These are phyloP conservation scores for Epichloe sylvatica DNA, from an alignment of 2,329 filamentous ascomycete species.

Conservation along the genomic window DNA sequence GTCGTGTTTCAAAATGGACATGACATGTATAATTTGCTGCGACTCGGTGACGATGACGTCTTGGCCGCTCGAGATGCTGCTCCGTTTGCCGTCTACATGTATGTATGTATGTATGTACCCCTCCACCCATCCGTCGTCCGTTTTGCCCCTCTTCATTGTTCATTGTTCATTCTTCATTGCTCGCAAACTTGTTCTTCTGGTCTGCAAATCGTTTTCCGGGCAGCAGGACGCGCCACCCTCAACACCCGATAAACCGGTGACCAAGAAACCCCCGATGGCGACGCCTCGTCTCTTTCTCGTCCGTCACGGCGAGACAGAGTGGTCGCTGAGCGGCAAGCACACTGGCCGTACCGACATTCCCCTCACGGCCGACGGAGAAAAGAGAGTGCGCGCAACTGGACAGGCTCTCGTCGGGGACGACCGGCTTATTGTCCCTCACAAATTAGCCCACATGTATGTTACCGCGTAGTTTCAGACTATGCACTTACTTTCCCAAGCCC, in stretches of 20 bases:
- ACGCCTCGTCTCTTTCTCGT: slow-evolving; percentile 67
- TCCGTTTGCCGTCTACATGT: neutral
- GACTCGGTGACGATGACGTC: too few species aligned
- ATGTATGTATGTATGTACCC: too few species aligned
- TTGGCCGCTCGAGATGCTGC: neutral
- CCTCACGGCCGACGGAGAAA: slow-evolving; percentile 69
- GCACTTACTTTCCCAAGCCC: neutral
- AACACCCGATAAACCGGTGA: neutral
- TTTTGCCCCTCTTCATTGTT: neutral
- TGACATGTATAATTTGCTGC: too few species aligned
- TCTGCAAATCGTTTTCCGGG: too few species aligned
- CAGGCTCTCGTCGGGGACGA: slow-evolving; percentile 73
- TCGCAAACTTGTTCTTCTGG: too few species aligned
- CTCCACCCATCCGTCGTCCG: neutral
- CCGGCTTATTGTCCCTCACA: slow-evolving; percentile 67
- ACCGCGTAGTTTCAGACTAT: neutral
- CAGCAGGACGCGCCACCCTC: neutral
- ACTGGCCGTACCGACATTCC: slow-evolving; percentile 80
- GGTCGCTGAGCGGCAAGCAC: slow-evolving; percentile 76
- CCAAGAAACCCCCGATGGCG: slow-evolving; percentile 9
- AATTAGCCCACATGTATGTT: slow-evolving; percentile 68
- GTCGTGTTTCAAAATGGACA: too few species aligned
- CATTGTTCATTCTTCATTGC: too few species aligned
- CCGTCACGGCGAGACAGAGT: slow-evolving; percentile 90
- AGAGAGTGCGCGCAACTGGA: slow-evolving; percentile 61